Evolutionary conservation across 2,329 filamentous ascomycete genomes (phyloP).

Genomic region (Hypoxylon sp.): DNA sequence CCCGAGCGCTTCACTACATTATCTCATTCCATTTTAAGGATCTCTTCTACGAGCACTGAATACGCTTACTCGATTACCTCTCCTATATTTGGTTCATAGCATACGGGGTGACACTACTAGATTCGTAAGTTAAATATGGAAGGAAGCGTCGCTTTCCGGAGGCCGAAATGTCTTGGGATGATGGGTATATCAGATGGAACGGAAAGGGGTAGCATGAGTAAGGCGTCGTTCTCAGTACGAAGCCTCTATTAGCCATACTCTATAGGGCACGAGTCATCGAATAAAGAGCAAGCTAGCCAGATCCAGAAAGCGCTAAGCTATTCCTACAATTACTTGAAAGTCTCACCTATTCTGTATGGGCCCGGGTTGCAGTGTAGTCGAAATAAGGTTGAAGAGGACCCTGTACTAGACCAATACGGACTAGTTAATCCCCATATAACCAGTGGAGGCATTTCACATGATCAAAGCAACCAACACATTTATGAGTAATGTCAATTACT

Average conservation of each 20-base stretch:
- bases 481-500: constrained; percentile 13
- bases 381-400: background rate
- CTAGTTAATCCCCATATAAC: background rate
- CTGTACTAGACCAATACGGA: background rate
- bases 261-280: background rate
- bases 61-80: too few relatives aligned
- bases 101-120: background rate
- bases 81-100: too few relatives aligned
- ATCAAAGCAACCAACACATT: background rate
- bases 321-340: background rate
- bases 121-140: background rate
- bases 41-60: too few relatives aligned
- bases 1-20: too few relatives aligned
- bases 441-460: background rate
- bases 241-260: background rate
- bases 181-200: background rate
- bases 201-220: background rate
- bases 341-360: background rate
- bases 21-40: too few relatives aligned
- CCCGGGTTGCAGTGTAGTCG: background rate
- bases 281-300: background rate
- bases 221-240: background rate
- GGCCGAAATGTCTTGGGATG: background rate
- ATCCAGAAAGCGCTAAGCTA: background rate
- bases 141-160: background rate